Base-by-base conservation (phyloP, 768 basidiomycete genomes). In the Lentinus brumalis region DNA sequence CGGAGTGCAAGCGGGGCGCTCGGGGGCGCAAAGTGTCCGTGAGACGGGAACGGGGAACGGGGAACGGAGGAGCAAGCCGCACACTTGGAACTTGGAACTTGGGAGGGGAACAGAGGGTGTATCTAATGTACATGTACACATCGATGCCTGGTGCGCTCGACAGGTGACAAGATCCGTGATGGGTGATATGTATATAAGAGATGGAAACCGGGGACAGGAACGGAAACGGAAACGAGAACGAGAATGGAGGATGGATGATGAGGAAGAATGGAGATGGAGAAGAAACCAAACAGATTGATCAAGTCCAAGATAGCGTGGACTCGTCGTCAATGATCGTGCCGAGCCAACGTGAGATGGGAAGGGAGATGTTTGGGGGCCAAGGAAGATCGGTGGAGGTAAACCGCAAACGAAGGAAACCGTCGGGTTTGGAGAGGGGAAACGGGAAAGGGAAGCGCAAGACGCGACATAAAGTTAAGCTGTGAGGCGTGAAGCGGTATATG, bases 81-180 rank as follows among this genome's bases (percentile, higher is more conserved):
- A 26, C 21, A 26, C 21, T 26, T 26, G 21, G 21, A 26, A 26
- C 21, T 26, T 26, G 21, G 2, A 26, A 26, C 21, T 26, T 26
- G 21, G 21, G 21, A 26, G 21, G 21, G 21, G 21, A 26, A 26
- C 21, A 26, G 21, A 26, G 21, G 21, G 21, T 26, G 21, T 26
- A 26, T 26, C 21, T 26, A 26, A 26, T 26, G 21, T 30, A 50
- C 31, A 32, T 4, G 30, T 61, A 57, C 60, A 61, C 38, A 61
- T 61, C 60, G 56, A 61, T 57, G 60, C 55, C 60, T 56, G 49
- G 44, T 54, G 60, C 21, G 21, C 60, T 52, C 55, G 60, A 61
- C 55, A 60, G 18, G 31, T 21, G 41, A 26, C 21, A 32, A 35
- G 50, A 50, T 50, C 57, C 50, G 49, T 31, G 18, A 39, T 16